Evolutionary conservation across 2,329 filamentous ascomycete species (phyloP), one percentile per base, ranked within the genome.

Genomic region (Ophiostoma piceae): DNA sequence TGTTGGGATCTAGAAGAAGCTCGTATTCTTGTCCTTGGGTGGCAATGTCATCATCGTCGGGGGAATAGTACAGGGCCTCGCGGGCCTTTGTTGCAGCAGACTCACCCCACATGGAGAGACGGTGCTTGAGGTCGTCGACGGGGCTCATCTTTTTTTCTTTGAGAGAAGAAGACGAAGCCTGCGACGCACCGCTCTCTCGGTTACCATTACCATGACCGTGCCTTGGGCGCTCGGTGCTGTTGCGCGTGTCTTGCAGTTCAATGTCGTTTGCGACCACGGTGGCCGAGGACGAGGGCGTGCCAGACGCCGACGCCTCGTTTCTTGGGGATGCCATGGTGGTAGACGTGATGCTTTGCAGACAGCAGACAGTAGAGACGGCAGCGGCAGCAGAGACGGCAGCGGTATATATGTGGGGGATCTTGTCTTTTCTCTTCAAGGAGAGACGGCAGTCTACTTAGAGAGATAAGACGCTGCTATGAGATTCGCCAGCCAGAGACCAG

Each of bases 1-100:
- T 77, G 71, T 83, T 83, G 0, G 84, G 84, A 73, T 87, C 84
- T 74, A 87, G 76, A n/a, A 88, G 80, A 60, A 84, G 82, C 75
- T 87, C 85, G 74, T 85, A 79, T 75, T 87, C 85, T 37, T 82
- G 83, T 66, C 77, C 81, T 70, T 81, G 83, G 62, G 39, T 19
- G 26, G 54, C 62, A 65, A 35, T 9, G 35, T 65, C 62, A 32
- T 78, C 62, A 32, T 78, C 75, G 47, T 80, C 74, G 41, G 75
- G 77, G 29, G 62, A 29, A 65, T 77, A 74, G 62, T 77, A 76
- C 68, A 74, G 51, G 7, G 72, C 73, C 64, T 71, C 68, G 22
- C 69, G 73, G 22, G 73, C 73, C 68, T 68, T 54, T 43, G 65
- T 26, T 72, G 75, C 76, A 66, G 77, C 78, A 69, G 80, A 79